phyloP scores from a whole-genome alignment of 148 eudicot species.

The Rhododendron williamsianum region DNA sequence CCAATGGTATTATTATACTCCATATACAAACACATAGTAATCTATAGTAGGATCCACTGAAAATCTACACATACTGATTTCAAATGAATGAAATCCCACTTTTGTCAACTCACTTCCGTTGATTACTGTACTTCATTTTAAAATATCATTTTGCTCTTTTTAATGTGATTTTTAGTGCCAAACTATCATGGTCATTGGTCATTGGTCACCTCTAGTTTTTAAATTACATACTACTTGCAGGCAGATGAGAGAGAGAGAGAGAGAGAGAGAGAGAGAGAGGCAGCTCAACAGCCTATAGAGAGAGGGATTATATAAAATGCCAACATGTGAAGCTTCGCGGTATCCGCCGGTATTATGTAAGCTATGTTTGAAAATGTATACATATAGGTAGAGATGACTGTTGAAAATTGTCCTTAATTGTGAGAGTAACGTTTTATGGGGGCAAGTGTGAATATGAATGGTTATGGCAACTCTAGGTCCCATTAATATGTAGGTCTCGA shows the following conservation, averaged over 20 bases:
- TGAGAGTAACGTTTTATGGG: background rate
- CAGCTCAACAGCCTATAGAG: background rate
- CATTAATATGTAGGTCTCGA: background rate
- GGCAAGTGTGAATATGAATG: background rate
- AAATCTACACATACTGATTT: background rate
- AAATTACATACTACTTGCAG: background rate
- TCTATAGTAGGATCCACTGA: background rate
- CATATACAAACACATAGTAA: background rate
- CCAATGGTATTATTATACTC: too few relatives aligned
- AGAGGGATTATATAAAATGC: background rate
- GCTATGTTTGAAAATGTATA: background rate
- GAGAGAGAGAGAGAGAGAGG: constrained; percentile 5
- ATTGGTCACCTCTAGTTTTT: background rate
- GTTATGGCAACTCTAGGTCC: background rate
- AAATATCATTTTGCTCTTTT: background rate
- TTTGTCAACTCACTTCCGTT: constrained; percentile 5
- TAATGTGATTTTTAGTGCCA: background rate
- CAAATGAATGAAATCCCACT: background rate
- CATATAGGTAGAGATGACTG: background rate
- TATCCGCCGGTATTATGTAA: constrained; percentile 11
- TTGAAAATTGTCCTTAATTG: background rate
- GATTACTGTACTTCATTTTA: background rate
- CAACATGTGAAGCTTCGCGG: background rate
- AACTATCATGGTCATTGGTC: background rate
- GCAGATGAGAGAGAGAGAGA: background rate